A percentile compares a stretch with the other conserved stretches of the same genome.
Conservation (phyloP, 2,329 filamentous ascomycete genomes). For the Ceratocystis alfenasii region DNA sequence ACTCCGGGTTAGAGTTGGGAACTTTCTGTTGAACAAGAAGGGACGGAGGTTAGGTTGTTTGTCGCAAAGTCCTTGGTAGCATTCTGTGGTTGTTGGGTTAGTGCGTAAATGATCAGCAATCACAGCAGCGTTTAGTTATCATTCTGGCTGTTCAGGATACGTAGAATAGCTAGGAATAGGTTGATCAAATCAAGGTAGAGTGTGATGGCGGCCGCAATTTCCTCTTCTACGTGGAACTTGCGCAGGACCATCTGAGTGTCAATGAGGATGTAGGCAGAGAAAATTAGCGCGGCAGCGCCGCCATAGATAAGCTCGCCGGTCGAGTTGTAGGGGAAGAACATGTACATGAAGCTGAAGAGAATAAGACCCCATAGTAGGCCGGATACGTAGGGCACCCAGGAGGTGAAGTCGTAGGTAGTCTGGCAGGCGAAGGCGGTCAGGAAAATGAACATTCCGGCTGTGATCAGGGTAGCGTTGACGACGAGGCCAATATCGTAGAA, state of each 20-base stretch:
- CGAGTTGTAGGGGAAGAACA: constrained; percentile 75
- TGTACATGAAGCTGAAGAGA: constrained; percentile 83
- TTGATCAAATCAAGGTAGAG: constrained; percentile 96
- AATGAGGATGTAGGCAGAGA: constrained; percentile 87
- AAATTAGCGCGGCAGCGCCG: constrained; percentile 69
- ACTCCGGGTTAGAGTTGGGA: not conserved
- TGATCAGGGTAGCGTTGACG: constrained; percentile 79
- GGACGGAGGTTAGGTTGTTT: no score
- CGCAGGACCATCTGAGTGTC: constrained; percentile 94
- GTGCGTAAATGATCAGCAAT: not conserved
- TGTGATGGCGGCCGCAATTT: constrained; percentile 89
- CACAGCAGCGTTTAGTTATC: constrained; percentile 55
- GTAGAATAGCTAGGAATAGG: constrained; percentile 86
- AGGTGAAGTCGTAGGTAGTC: constrained; percentile 95
- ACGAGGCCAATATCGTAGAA: constrained; percentile 79
- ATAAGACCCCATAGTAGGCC: constrained; percentile 81
- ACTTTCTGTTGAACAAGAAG: no score
- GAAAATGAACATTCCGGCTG: constrained; percentile 68
- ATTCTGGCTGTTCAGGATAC: constrained; percentile 90
- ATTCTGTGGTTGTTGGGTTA: no score
- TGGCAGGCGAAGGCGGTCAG: constrained; percentile 87
- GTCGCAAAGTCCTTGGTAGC: no score
- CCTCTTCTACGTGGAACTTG: constrained; percentile 94
- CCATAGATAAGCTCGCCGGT: constrained; percentile 80
- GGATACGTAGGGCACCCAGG: constrained; percentile 92